Base-by-base conservation (phyloP, 202 grass and related monocot genomes). In the Digitaria exilis region DNA sequence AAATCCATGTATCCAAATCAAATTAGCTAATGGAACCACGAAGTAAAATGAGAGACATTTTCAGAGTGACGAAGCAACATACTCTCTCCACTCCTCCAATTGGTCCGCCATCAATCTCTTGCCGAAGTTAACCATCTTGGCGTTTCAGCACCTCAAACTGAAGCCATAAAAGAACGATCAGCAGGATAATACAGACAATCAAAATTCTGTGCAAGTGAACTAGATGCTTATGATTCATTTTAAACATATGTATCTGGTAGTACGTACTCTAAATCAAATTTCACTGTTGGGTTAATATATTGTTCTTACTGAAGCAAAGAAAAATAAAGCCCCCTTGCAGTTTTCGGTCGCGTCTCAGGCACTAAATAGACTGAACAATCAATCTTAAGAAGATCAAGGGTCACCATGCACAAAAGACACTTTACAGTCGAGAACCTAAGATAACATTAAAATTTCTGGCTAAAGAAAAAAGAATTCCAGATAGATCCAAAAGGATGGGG, bases 41-140 rank as follows among this genome's bases (percentile, higher is more conserved):
- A 18, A 39, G 6, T 82, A 66, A 68, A 73, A 82, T 34, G 50
- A 17, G 5, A 18, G 80, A 85, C 43, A 22, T 5, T 3, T 37
- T 74, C 14, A 58, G 21, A 78, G 44, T 68, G 29, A 17, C 15
- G 37, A 79, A 76, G 34, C 15, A n/a, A 28, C 86, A 80, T 94
- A 97, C 95, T 58, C 86, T 86, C 91, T 91, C 95, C 95, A 97
- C 71, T 94, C 95, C 63, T 93, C 84, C 37, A 93, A 60, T 49
- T 93, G 92, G 81, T 97, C 92, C 1, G 68, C 88, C 86, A 79
- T 80, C 80, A 97, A 72, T 45, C 61, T 91, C 88, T 97, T 97
- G 45, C 92, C 92, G 52, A 97, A 94, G 71, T 97, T 97, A 70
- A 97, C 95, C 95, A 97, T 97, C 76, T 73, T 87, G 75, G 71